Base-by-base conservation (phyloP, 2,329 filamentous ascomycete species). In the Colletotrichum australisinense region DNA sequence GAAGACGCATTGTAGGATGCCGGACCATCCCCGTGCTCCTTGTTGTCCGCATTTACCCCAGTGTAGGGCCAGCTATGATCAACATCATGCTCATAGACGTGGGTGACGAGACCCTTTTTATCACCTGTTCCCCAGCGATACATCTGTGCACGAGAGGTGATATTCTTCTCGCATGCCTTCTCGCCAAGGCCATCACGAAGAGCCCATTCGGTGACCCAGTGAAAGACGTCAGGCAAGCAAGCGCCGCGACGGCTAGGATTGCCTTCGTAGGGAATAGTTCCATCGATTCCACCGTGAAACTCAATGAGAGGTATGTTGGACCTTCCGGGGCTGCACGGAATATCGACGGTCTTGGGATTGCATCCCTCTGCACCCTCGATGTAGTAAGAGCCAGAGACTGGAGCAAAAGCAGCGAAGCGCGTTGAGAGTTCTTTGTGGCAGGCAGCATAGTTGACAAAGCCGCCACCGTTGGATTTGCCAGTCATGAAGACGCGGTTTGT, bases 241-340 rank as follows among this genome's bases (percentile, higher is more conserved):
- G 84, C 85, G 1, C 83, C 83, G 2, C 82, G 81, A 3, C 85
- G 82, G 46, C 80, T 80, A 3, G 71, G 32, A 2, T 82, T 84
- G 1, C 87, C 87, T 2, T 77, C 70, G 72, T 88, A 89, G 0
- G 78, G 75, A 42, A 89, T 87, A 0, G 82, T 86, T 3, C 74
- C 79, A 76, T 89, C 88, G 2, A 75, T 80, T 2, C 82, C 83
- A n/a, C 87, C 87, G 76, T 89, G 88, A 65, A 88, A 85, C 55
- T 87, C 85, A 9, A 89, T 77, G 11, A 89, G 80, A 1, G 87
- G 86, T 4, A 88, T 70, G 4, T 81, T 76, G 0, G 65, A 75
- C 49, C 81, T 79, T 3, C 76, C 78, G 0, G 84, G 81, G 3
- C 74, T 77, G 78, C 85, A 88, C n/a, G 78, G 79, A 58, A 81